Evolutionary conservation across 2,329 filamentous ascomycete genomes (phyloP).

Genomic region (Fusarium sp.): DNA sequence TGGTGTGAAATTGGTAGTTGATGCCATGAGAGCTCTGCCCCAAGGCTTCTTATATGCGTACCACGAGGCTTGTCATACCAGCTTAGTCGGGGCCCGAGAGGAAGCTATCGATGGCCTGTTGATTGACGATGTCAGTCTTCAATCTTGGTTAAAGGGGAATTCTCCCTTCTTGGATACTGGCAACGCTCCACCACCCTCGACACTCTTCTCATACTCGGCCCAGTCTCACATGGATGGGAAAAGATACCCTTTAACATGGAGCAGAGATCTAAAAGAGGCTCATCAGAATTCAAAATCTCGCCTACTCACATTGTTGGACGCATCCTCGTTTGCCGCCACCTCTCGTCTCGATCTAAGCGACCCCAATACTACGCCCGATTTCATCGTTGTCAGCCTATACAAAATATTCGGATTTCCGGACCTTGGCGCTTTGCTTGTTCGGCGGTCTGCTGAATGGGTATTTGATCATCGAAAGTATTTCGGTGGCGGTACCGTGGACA

Average conservation of each 20-base stretch:
- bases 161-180: conserved; percentile 45
- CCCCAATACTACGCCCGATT: conserved; percentile 76
- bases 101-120: conserved; percentile 74
- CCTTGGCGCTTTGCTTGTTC: conserved; percentile 85
- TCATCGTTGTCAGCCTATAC: conserved; percentile 89
- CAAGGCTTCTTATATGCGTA: conserved; percentile 86
- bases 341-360: conserved; percentile 79
- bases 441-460: conserved; percentile 73
- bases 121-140: conserved; percentile 73
- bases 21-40: conserved; percentile 76
- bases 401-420: conserved; percentile 99
- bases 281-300: conserved; percentile 34
- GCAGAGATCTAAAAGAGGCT: conserved; percentile 56
- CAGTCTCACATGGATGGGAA: conserved; percentile 94
- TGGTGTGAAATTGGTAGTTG: conserved; percentile 86
- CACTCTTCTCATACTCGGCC: conserved; percentile 83
- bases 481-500: conserved; percentile 93
- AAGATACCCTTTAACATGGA: conserved; percentile 80
- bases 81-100: conserved; percentile 84
- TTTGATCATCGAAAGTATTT: conserved; percentile 83
- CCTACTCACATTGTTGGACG: conserved; percentile 82
- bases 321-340: conserved; percentile 84
- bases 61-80: conserved; percentile 88
- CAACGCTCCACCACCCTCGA: conserved; percentile 40
- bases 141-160: conserved; percentile 69